Percentiles rank a stretch among this genome's conserved stretches.
Evolutionary conservation across 2,329 filamentous ascomycete genomes (phyloP).

Genomic region (Ophiostoma himal-ulmi): DNA sequence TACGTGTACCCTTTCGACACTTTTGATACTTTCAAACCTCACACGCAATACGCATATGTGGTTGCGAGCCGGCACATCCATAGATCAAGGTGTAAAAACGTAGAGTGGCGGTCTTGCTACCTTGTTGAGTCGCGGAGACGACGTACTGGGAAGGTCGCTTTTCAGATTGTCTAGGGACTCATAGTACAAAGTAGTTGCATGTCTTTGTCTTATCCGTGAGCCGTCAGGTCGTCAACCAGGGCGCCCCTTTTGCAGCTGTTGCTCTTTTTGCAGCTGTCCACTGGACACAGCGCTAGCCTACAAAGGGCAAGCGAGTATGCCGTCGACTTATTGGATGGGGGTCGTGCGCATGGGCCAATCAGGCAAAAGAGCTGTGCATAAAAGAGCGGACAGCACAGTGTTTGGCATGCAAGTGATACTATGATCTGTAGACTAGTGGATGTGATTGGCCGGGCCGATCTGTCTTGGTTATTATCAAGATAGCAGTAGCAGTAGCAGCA

Average conservation of each 20-base stretch:
- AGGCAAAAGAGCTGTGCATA: neutral
- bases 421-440: constrained; percentile 5
- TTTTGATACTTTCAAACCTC: too few species aligned
- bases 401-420: neutral
- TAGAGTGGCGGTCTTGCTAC: neutral
- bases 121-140: too few species aligned
- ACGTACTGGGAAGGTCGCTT: constrained; percentile 1
- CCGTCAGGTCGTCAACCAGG: too few species aligned
- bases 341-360: constrained; percentile 6
- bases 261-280: neutral
- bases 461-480: neutral
- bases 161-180: too few species aligned
- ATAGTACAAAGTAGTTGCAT: neutral
- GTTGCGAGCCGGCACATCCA: neutral
- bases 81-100: neutral
- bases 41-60: neutral
- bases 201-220: neutral
- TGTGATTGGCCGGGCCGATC: constrained; percentile 15
- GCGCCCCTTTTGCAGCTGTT: neutral
- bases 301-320: constrained; percentile 14
- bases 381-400: constrained; percentile 8
- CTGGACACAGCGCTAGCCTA: constrained; percentile 2
- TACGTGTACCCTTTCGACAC: neutral
- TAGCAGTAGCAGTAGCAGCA: neutral
- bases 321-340: constrained; percentile 18